Evolutionary conservation across 2,329 filamentous ascomycete species (phyloP).

Genomic region (Pyrenochaeta sp.): DNA sequence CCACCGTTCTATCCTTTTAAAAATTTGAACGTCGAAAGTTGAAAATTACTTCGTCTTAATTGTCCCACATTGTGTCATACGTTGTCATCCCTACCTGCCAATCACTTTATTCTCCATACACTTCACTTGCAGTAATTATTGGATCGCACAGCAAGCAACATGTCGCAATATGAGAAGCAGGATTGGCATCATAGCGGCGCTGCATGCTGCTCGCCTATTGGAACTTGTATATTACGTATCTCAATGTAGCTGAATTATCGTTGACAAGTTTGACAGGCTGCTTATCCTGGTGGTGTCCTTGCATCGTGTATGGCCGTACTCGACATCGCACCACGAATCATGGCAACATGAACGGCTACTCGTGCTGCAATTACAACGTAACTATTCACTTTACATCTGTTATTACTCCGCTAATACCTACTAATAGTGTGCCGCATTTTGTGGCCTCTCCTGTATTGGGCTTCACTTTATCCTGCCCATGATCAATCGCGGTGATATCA

Average conservation of each 20-base stretch:
- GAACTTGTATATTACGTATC: constrained; percentile 27
- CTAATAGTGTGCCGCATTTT: constrained; percentile 37
- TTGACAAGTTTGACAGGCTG: constrained; percentile 29
- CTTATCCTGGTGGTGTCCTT: constrained; percentile 45
- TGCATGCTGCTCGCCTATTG: constrained; percentile 40
- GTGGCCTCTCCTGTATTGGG: constrained; percentile 32
- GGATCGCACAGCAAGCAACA: constrained; percentile 5
- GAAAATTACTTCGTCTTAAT: too few species aligned
- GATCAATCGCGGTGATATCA: constrained; percentile 43
- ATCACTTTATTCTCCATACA: too few species aligned
- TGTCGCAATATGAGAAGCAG: constrained; percentile 34
- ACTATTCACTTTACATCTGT: not conserved
- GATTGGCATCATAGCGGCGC: constrained; percentile 42
- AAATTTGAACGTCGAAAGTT: too few species aligned
- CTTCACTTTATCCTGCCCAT: constrained; percentile 42
- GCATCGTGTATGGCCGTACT: constrained; percentile 41
- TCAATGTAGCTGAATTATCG: not conserved
- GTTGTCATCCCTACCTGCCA: not conserved
- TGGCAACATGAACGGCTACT: constrained; percentile 37
- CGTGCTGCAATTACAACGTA: constrained; percentile 39
- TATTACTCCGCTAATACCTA: constrained; percentile 9
- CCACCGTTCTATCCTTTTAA: too few species aligned
- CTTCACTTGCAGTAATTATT: not conserved
- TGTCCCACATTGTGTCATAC: too few species aligned
- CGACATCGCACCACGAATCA: constrained; percentile 41